phyloP scores from a whole-genome alignment of 345 rosid species.

The Gossypium ekmanianum region DNA sequence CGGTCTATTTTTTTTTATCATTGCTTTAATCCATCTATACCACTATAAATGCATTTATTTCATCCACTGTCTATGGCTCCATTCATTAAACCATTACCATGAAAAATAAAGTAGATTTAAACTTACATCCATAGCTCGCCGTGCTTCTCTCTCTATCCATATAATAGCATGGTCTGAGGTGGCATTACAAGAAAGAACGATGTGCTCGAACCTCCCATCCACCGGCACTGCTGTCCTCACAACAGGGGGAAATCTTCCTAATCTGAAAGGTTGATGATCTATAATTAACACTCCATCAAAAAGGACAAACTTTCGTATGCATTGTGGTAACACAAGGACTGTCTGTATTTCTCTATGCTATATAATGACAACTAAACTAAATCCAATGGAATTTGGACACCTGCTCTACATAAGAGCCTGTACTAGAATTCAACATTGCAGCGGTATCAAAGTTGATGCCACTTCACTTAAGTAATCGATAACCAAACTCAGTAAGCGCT shows the following conservation, averaged over 20 bases:
- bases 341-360: not conserved
- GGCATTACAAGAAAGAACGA: conserved; percentile 92
- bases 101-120: not conserved
- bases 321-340: not conserved
- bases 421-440: not conserved
- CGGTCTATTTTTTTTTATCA: not conserved
- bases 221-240: conserved; percentile 96
- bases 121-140: conserved; percentile 69
- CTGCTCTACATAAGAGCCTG: not conserved
- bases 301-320: not conserved
- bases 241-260: conserved; percentile 83
- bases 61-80: not conserved
- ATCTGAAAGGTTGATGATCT: conserved; percentile 36
- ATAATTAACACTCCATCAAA: conserved; percentile 8
- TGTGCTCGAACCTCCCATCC: conserved; percentile 96
- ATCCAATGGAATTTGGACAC: not conserved
- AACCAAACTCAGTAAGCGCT: not conserved
- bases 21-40: not conserved
- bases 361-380: not conserved
- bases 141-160: conserved; percentile 90
- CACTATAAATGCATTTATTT: not conserved
- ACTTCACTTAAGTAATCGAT: not conserved
- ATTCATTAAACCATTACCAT: not conserved
- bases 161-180: conserved; percentile 90
- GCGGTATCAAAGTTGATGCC: not conserved